Base-by-base conservation (phyloP, 345 rosid species). In the Hypericum androsaemum region DNA sequence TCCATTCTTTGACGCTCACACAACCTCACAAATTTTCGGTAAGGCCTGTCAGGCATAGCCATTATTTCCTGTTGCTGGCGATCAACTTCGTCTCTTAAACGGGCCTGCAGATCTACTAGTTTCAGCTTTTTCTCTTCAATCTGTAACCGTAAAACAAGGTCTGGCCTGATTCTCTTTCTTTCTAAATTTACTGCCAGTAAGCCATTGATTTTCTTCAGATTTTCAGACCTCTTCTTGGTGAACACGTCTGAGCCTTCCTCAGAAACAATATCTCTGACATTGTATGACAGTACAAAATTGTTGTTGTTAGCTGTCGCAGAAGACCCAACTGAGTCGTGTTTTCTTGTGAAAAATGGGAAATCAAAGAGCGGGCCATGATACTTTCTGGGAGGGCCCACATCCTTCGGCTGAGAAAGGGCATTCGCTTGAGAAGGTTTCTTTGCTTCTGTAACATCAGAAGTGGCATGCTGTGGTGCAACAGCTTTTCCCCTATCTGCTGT, bases 1-100 rank as follows among this genome's bases (percentile, higher is more conserved):
- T 94, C 99, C 70, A 84, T 74, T 17, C 99, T 80, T 58, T 94
- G 99, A 41, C 97, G 90, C 73, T 88, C 99, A 59, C 99, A 94
- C 47, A 94, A 57, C 63, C 97, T 81, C 60, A 94, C 94, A 86
- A 94, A 94, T 70, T 94, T 94, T 47, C 97, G 75, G 68, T 94
- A 94, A 39, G 90, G 97, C 64, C 99, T 79, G 68, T 94, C 97
- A 50, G 99, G 95, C 99, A 94, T 94, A 61, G 82, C 79, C 97
- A 86, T 94, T 64, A 94, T 94, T 71, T 86, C 97, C 72, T 94
- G 95, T 62, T 94, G 99, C 43, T 86, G 92, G 57, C 78, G 80
- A 70, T 94, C 97, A 57, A 94, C 94, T 64, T 86, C 92, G 59
- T 83, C 95, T 71, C 97, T 80, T 59, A 94, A 68, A 41, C 87